Percentiles rank a stretch among this genome's conserved stretches.
These are phyloP conservation scores for Vitis hybrid DNA, from an alignment of 177 flowering plant genomes.

Conservation along the genomic window DNA sequence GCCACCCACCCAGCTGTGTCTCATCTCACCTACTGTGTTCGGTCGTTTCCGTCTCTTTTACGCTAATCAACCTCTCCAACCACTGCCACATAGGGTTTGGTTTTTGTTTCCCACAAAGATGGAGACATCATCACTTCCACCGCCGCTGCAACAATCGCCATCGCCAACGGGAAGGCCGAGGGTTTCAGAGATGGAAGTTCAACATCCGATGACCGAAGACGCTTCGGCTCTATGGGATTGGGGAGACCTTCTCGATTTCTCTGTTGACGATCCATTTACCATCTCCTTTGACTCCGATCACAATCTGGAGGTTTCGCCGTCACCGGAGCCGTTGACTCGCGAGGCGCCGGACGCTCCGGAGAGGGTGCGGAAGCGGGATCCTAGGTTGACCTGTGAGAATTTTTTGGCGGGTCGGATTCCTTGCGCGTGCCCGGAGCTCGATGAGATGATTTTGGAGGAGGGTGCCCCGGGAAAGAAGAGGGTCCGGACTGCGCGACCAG, in stretches of 20 bases:
- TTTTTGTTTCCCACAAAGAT: too few species aligned
- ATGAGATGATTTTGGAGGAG: conserved; percentile 44
- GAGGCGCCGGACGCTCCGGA: conserved; percentile 11
- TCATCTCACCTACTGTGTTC: too few species aligned
- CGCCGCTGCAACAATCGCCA: too few species aligned
- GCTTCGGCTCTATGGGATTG: conserved; percentile 60
- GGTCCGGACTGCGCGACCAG: conserved; percentile 29
- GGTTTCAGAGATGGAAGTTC: not conserved
- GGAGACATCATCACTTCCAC: too few species aligned
- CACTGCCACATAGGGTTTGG: too few species aligned
- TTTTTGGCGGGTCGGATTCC: conserved; percentile 84
- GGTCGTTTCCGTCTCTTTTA: too few species aligned
- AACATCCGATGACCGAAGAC: conserved; percentile 17
- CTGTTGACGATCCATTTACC: conserved; percentile 38
- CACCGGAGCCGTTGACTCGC: not conserved
- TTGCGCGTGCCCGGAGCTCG: conserved; percentile 92
- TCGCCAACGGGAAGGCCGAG: too few species aligned
- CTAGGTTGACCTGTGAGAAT: conserved; percentile 73
- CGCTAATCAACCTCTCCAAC: too few species aligned
- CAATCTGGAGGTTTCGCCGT: conserved; percentile 4
- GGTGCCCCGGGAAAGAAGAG: conserved; percentile 52
- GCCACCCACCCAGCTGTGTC: too few species aligned
- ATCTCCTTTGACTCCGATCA: conserved; percentile 31
- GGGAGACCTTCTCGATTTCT: conserved; percentile 68
- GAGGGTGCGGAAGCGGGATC: conserved; percentile 80